Base-by-base conservation (phyloP, 1,284 basidiomycete genomes). In the Xerocomus cyaneibrunnescens region DNA sequence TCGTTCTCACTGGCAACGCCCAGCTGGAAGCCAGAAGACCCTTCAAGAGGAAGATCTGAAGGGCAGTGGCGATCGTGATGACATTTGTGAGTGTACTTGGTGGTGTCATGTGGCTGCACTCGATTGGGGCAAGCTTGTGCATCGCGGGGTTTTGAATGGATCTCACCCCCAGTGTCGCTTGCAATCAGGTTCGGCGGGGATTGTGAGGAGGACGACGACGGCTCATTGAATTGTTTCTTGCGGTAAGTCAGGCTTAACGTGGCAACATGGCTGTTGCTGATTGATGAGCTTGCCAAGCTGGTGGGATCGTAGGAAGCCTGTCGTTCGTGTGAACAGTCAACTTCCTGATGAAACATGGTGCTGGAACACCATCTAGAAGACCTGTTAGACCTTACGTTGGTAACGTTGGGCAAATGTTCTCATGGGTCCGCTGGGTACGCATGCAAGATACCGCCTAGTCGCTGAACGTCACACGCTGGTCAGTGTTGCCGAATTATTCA, bases 111-210 rank as follows among this genome's bases (percentile, higher is more conserved):
- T 38, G 52, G 59, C 19, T 28, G 31, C 16, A 12, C 23, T 61
- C 38, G 27, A 39, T 56, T 40, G 19, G 51, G 38, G 34, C 21
- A 48, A 38, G 37, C 31, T 27, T 28, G 31, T 58, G 51, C 44
- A 34, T 57, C 17, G 36, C 40, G 48, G 48, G 22, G 39, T n/a
- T 28, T 16, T 1, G 8, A 37, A 34, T n/a, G 44, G 30, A 32
- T 6, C 36, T 56, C 61, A 57, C 34, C 44, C 48, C 32, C 35
- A 45, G 22, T 21, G 31, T 57, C 52, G 46, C 43, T 44, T 58
- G 34, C 28, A 31, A 43, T 42, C 46, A 51, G 51, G 52, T 57
- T 64, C 48, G 58, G 46, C 59, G 58, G 61, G 35, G 59, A 47
- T 56, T 50, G 53, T 51, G 56, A 42, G 39, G 36, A 55, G 35